These are phyloP conservation scores for Saccharomycopsis capsularis DNA, from an alignment of 805 yeast species.

Conservation along the genomic window DNA sequence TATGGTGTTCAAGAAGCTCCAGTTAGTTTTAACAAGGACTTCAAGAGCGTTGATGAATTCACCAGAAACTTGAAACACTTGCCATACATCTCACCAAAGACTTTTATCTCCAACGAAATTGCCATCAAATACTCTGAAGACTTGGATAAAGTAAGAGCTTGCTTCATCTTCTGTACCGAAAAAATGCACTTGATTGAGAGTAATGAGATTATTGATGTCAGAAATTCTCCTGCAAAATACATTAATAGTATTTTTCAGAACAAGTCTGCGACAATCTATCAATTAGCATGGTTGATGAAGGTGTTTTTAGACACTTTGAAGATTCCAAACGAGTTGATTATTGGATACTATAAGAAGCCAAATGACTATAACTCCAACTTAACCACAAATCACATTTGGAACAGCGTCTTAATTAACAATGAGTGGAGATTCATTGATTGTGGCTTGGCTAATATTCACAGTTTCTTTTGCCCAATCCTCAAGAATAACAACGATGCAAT, in stretches of 20 bases:
- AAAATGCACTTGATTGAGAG: constrained; percentile 43
- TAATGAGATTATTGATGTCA: constrained; percentile 31
- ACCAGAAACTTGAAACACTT: constrained; percentile 31
- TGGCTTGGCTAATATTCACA: constrained; percentile 51
- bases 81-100: constrained; percentile 41
- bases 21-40: constrained; percentile 21
- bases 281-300: constrained; percentile 69
- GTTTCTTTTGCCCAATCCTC: constrained; percentile 42
- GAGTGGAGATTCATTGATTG: constrained; percentile 80
- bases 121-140: constrained; percentile 46
- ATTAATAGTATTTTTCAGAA: constrained; percentile 30
- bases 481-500: constrained; percentile 20
- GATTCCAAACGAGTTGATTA: constrained; percentile 66
- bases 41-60: constrained; percentile 38
- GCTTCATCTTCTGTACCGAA: constrained; percentile 55
- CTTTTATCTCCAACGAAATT: constrained; percentile 47
- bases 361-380: constrained; percentile 42
- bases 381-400: constrained; percentile 81
- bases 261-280: constrained; percentile 58
- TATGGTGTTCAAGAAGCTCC: constrained; percentile 1
- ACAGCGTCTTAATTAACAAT: constrained; percentile 58
- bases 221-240: constrained; percentile 22
- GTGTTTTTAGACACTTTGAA: constrained; percentile 64
- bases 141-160: constrained; percentile 57
- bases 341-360: constrained; percentile 81